Percentiles rank a stretch among this genome's conserved stretches.
These are phyloP conservation scores for Carex cristatella DNA, from an alignment of 176 grass and related monocot species.

Conservation along the genomic window DNA sequence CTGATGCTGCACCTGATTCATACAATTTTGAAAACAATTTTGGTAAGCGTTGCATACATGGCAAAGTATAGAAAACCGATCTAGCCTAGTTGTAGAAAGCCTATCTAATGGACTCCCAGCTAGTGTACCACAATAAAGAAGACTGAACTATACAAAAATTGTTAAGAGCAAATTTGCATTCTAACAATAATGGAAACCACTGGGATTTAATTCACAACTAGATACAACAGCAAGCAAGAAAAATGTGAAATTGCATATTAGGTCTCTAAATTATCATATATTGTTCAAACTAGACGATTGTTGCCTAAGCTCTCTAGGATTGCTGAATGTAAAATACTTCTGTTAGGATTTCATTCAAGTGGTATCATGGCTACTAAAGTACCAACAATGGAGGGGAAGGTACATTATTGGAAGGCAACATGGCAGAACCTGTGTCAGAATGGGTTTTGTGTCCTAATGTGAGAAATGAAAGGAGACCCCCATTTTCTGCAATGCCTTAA, in stretches of 20 bases:
- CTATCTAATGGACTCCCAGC: background rate
- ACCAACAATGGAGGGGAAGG: too few relatives aligned
- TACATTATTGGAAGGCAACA: background rate
- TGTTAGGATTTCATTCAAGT: too few relatives aligned
- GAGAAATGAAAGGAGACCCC: background rate
- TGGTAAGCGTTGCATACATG: background rate
- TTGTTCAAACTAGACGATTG: too few relatives aligned
- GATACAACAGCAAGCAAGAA: background rate
- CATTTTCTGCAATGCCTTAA: background rate
- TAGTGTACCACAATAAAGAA: background rate
- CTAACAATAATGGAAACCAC: background rate
- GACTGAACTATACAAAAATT: too few relatives aligned
- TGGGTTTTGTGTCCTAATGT: background rate
- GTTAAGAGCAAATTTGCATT: background rate
- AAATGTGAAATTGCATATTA: background rate
- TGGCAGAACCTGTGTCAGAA: background rate
- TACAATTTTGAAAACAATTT: background rate
- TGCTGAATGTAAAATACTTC: too few relatives aligned
- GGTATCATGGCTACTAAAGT: too few relatives aligned
- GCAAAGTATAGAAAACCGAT: background rate
- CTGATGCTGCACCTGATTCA: constrained; percentile 68
- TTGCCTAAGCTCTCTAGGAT: too few relatives aligned
- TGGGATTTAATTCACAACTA: background rate
- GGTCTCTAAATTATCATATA: background rate
- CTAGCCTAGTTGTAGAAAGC: background rate